phyloP scores from a whole-genome alignment of 1,284 basidiomycete species.

The Mycosarcoma maydis region DNA sequence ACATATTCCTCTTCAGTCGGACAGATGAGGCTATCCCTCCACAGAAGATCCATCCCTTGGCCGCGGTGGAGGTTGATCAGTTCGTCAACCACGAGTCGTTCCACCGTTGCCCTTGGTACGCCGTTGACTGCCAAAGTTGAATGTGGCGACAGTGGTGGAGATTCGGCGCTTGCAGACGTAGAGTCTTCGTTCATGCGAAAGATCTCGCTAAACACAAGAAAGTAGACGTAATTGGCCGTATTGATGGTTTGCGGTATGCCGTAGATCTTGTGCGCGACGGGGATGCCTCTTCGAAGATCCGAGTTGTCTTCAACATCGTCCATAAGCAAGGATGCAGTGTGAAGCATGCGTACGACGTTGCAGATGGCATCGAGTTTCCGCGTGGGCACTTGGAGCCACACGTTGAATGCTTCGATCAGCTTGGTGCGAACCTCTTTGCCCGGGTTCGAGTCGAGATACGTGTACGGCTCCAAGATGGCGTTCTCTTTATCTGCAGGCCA shows the following conservation, averaged over 20 bases:
- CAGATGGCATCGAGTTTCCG: slow-evolving; percentile 79
- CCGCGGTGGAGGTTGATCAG: slow-evolving; percentile 90
- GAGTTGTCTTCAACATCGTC: slow-evolving; percentile 98
- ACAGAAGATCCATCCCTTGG: slow-evolving; percentile 92
- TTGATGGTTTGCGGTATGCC: slow-evolving; percentile 97
- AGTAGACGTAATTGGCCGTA: slow-evolving; percentile 96
- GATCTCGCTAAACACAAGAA: slow-evolving; percentile 69
- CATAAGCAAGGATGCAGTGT: slow-evolving; percentile 90
- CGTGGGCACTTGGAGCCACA: slow-evolving; percentile 84
- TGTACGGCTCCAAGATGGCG: slow-evolving; percentile 80
- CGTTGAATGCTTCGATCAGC: slow-evolving; percentile 92
- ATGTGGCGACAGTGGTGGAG: slow-evolving; percentile 25
- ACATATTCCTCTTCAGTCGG: slow-evolving; percentile 96
- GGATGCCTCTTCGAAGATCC: slow-evolving; percentile 84
- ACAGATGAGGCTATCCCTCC: slow-evolving; percentile 90
- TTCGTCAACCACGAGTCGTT: slow-evolving; percentile 70
- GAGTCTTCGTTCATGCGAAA: slow-evolving; percentile 79
- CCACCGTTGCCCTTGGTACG: slow-evolving; percentile 17
- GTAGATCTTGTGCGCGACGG: slow-evolving; percentile 92
- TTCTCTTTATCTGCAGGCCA: slow-evolving; percentile 68
- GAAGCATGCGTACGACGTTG: slow-evolving; percentile 88
- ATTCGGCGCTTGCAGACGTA: slow-evolving; percentile 1
- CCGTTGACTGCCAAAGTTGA: slow-evolving; percentile 4
- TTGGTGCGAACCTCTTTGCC: slow-evolving; percentile 92
- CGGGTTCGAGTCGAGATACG: slow-evolving; percentile 83